Evolutionary conservation across 805 yeast genomes (phyloP).

Genomic region (Wickerhamiella allomyrinae): DNA sequence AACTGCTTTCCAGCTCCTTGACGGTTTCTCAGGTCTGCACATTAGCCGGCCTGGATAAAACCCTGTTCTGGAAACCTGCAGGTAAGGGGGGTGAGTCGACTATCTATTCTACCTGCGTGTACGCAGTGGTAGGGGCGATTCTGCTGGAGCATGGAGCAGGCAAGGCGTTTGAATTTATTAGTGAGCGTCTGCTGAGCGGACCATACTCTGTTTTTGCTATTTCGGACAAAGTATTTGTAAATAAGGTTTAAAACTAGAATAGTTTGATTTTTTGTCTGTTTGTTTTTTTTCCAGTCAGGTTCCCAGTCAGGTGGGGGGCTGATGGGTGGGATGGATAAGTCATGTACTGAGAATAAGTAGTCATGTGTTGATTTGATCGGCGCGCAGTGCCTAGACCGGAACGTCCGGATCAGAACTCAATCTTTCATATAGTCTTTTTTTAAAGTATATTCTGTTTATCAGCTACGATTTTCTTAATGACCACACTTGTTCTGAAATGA

Average conservation of each 20-base stretch:
- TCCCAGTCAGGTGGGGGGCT: too few relatives aligned
- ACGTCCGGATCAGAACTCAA: too few relatives aligned
- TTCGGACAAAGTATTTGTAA: conserved; percentile 13
- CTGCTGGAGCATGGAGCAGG: conserved; percentile 45
- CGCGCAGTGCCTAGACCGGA: too few relatives aligned
- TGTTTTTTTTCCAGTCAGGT: too few relatives aligned
- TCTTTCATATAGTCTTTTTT: too few relatives aligned
- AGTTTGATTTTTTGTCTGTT: too few relatives aligned
- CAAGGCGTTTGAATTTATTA: conserved; percentile 41
- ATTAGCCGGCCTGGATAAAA: conserved; percentile 17
- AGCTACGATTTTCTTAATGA: too few relatives aligned
- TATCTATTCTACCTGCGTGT: conserved; percentile 37
- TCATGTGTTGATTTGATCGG: too few relatives aligned
- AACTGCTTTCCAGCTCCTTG: conserved; percentile 19
- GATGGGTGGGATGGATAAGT: too few relatives aligned
- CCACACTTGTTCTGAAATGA: too few relatives aligned
- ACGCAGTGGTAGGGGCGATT: conserved; percentile 58
- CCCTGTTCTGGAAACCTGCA: conserved; percentile 21
- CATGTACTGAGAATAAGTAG: too few relatives aligned
- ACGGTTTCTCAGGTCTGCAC: conserved; percentile 20
- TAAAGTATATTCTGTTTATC: too few relatives aligned
- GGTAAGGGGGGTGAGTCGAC: conserved; percentile 24
- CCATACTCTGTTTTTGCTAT: conserved; percentile 20
- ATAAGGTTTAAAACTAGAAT: conserved; percentile 7
- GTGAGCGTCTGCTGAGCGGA: conserved; percentile 31